A percentile compares a stretch with the other conserved stretches of the same genome.
Evolutionary conservation across 140 eudicot genomes (phyloP).

Genomic region (Stevia rebaudiana): DNA sequence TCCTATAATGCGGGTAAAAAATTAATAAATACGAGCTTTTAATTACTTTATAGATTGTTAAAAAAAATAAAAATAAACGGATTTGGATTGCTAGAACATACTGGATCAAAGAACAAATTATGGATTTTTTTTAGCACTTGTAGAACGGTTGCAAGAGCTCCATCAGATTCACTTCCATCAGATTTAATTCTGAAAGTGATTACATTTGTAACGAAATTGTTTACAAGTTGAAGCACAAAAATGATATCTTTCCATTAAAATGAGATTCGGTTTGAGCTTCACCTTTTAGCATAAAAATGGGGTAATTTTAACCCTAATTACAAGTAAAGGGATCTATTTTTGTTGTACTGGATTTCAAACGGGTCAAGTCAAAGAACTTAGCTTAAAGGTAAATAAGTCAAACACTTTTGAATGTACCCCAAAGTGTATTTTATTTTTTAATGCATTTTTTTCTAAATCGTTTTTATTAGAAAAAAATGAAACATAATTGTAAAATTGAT

Average conservation of each 20-base stretch:
- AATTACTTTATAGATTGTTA: background rate
- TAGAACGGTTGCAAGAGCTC: constrained; percentile 60
- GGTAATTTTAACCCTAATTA: no score
- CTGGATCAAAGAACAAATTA: constrained; percentile 51
- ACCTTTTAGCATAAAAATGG: constrained; percentile 70
- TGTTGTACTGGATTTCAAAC: background rate
- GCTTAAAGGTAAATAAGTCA: background rate
- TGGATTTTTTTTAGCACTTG: constrained; percentile 60
- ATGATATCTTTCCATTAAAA: constrained; percentile 73
- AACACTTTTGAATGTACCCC: background rate
- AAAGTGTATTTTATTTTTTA: background rate
- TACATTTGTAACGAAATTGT: constrained; percentile 41
- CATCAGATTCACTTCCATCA: constrained; percentile 76
- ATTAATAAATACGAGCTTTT: background rate
- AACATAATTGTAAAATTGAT: background rate
- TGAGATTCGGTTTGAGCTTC: constrained; percentile 59
- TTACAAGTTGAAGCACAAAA: constrained; percentile 68
- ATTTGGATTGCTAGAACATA: constrained; percentile 19
- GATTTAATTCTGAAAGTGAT: constrained; percentile 60
- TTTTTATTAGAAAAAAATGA: background rate
- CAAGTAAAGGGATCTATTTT: background rate
- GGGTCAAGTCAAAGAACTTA: background rate
- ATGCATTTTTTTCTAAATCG: background rate
- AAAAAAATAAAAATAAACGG: background rate
- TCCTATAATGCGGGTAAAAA: constrained; percentile 30